Percentiles rank a stretch among this genome's conserved stretches.
Evolutionary conservation across 495 filamentous ascomycete species (phyloP).

Genomic region (Lasiosphaeria ovina): DNA sequence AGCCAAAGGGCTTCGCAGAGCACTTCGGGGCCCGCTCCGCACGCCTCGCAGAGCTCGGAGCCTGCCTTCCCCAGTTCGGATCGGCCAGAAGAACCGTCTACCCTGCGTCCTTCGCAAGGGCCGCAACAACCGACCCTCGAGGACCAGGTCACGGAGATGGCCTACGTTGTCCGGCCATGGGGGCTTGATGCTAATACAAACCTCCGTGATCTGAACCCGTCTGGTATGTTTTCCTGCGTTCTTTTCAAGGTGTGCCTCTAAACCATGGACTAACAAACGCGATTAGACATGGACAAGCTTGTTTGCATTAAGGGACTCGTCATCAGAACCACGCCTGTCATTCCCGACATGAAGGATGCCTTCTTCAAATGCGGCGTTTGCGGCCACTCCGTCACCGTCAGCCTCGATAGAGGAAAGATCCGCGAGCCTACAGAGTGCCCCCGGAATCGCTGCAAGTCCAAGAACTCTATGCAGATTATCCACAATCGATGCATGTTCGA

Average conservation of each 20-base stretch:
- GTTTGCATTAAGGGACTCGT: conserved; percentile 95
- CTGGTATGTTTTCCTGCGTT: conserved; percentile 44
- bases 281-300: conserved; percentile 84
- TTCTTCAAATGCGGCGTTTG: conserved; percentile 96
- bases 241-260: background rate
- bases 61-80: conserved; percentile 75
- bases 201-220: conserved; percentile 91
- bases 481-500: conserved; percentile 95
- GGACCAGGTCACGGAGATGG: conserved; percentile 63
- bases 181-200: conserved; percentile 86
- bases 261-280: background rate
- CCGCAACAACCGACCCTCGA: conserved; percentile 40
- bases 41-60: conserved; percentile 61
- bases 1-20: conserved; percentile 57
- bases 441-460: conserved; percentile 73
- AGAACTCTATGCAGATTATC: conserved; percentile 96
- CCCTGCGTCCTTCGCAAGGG: conserved; percentile 27
- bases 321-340: conserved; percentile 91
- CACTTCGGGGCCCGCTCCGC: conserved; percentile 44
- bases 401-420: conserved; percentile 93
- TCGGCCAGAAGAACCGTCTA: conserved; percentile 48
- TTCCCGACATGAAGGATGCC: conserved; percentile 93
- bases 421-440: conserved; percentile 91
- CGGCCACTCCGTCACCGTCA: conserved; percentile 83
- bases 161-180: conserved; percentile 85